Conservation (phyloP, 768 basidiomycete genomes). For the Kwoniella mangroviensis region DNA sequence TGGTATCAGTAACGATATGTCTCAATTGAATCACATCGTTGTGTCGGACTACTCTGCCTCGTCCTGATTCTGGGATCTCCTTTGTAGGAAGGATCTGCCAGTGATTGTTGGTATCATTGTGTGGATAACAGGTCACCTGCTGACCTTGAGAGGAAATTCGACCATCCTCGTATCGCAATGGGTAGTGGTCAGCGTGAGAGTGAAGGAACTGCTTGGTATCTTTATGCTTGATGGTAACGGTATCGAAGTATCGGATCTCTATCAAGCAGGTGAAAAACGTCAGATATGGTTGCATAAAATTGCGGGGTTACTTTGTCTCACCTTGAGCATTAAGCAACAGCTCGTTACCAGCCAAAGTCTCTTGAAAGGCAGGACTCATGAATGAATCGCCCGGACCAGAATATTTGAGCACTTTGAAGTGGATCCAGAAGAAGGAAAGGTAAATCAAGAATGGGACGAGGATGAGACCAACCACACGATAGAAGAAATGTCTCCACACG, state of each 20-base stretch:
- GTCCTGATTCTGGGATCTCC: slow-evolving; percentile 88
- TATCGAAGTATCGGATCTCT: slow-evolving; percentile 95
- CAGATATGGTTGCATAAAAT: not conserved
- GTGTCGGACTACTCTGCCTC: slow-evolving; percentile 88
- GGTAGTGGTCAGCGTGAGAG: slow-evolving; percentile 88
- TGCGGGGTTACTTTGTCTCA: slow-evolving; percentile 55
- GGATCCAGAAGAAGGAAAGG: slow-evolving; percentile 92
- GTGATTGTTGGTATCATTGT: slow-evolving; percentile 90
- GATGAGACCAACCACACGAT: slow-evolving; percentile 83
- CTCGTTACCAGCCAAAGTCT: slow-evolving; percentile 89
- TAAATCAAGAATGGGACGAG: slow-evolving; percentile 87
- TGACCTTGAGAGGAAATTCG: slow-evolving; percentile 96
- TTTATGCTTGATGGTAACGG: slow-evolving; percentile 83
- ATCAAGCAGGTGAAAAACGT: slow-evolving; percentile 13
- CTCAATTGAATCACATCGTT: slow-evolving; percentile 85
- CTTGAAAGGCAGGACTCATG: slow-evolving; percentile 98
- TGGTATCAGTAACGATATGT: slow-evolving; percentile 80
- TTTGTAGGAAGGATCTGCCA: slow-evolving; percentile 97
- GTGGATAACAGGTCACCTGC: slow-evolving; percentile 93
- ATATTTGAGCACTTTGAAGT: slow-evolving; percentile 82
- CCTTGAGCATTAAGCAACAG: slow-evolving; percentile 89
- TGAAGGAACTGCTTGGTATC: slow-evolving; percentile 92
- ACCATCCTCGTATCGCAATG: slow-evolving; percentile 91
- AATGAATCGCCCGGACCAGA: slow-evolving; percentile 93
- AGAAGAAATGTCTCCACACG: slow-evolving; percentile 85